These are phyloP conservation scores for Forsythia suspensa DNA, from an alignment of 257 asterid species.

Conservation along the genomic window DNA sequence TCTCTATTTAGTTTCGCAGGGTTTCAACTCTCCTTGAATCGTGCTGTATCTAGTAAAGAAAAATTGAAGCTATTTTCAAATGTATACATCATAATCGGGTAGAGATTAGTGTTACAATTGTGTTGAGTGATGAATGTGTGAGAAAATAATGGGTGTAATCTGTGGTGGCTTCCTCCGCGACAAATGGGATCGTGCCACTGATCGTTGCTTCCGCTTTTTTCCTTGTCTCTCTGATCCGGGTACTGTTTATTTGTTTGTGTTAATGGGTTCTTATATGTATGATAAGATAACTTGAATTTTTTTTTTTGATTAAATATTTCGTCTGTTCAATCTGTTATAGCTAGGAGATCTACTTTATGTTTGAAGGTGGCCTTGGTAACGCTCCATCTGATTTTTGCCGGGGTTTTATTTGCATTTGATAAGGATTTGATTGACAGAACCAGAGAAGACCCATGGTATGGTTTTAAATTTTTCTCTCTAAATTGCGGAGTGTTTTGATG, in stretches of 20 bases:
- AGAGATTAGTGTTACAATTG: constrained; percentile 13
- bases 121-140: constrained; percentile 35
- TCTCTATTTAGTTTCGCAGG: background rate
- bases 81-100: constrained; percentile 8
- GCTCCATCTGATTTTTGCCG: constrained; percentile 72
- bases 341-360: constrained; percentile 73
- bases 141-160: constrained; percentile 58
- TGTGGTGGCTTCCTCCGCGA: constrained; percentile 56
- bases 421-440: constrained; percentile 65
- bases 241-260: constrained; percentile 1
- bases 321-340: constrained; percentile 35
- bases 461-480: background rate
- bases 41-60: background rate
- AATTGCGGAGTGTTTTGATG: background rate
- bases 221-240: constrained; percentile 97
- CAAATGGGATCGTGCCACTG: constrained; percentile 58
- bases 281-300: background rate
- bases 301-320: background rate
- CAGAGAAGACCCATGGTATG: constrained; percentile 70
- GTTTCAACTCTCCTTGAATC: background rate
- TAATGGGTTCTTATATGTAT: background rate
- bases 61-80: background rate
- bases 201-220: constrained; percentile 71
- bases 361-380: constrained; percentile 75
- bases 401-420: constrained; percentile 62